phyloP scores from a whole-genome alignment of 2,329 filamentous ascomycete genomes.

The Aureobasidium sp. region DNA sequence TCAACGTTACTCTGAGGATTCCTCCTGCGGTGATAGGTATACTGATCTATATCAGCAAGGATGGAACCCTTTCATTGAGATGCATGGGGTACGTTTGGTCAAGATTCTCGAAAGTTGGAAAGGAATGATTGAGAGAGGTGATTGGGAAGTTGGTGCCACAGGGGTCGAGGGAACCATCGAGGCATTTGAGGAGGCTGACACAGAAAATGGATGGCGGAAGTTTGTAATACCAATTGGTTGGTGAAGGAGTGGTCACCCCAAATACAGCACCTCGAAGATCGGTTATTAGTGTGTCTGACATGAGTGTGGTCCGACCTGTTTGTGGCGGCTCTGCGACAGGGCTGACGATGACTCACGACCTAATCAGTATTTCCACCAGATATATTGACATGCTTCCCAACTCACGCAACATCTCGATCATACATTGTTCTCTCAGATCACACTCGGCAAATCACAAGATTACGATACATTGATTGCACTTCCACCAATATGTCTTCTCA shows the following conservation, averaged over 20 bases:
- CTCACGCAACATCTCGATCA: no score
- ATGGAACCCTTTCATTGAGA: neutral
- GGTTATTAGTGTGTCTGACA: no score
- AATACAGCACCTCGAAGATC: neutral
- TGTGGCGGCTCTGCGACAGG: no score
- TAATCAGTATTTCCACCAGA: no score
- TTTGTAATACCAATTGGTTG: neutral
- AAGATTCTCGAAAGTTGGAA: neutral
- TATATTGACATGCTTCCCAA: no score
- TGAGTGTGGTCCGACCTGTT: no score
- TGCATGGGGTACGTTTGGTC: neutral
- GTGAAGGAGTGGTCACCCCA: no score
- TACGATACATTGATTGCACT: no score
- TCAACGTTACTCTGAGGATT: neutral
- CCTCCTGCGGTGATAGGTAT: neutral
- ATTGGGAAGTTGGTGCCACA: neutral
- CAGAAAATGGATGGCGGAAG: neutral
- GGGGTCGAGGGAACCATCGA: neutral
- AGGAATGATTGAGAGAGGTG: neutral
- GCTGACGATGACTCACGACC: no score
- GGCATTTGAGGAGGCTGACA: neutral
- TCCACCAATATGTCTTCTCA: no score
- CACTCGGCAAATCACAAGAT: no score
- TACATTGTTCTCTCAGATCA: no score
- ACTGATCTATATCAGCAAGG: neutral